Percentiles rank a stretch among this genome's conserved stretches.
Evolutionary conservation across 495 filamentous ascomycete genomes (phyloP).

Genomic region (Aspergillus affinis): DNA sequence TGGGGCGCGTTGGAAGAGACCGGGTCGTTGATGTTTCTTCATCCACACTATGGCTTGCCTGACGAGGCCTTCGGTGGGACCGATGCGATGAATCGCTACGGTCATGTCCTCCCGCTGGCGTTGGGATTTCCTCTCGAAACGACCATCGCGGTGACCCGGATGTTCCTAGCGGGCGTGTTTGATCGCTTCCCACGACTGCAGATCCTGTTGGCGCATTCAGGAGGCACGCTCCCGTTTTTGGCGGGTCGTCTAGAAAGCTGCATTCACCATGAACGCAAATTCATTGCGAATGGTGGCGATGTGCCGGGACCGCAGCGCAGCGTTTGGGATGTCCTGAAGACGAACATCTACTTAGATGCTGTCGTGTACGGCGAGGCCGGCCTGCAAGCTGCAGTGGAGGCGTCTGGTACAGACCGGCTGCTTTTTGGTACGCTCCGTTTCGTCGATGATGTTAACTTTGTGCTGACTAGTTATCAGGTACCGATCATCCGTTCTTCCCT

Average conservation of each 20-base stretch:
- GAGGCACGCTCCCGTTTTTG: constrained; percentile 85
- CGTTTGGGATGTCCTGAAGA: constrained; percentile 77
- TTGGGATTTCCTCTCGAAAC: constrained; percentile 93
- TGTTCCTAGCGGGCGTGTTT: constrained; percentile 83
- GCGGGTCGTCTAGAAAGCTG: constrained; percentile 89
- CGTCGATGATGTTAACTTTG: constrained; percentile 1
- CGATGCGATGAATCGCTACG: constrained; percentile 59
- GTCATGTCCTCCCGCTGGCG: constrained; percentile 83
- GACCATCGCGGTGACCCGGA: constrained; percentile 84
- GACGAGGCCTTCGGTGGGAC: constrained; percentile 69
- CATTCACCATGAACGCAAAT: constrained; percentile 75
- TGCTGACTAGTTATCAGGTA: constrained; percentile 49
- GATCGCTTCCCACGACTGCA: constrained; percentile 70
- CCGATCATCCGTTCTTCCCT: constrained; percentile 95
- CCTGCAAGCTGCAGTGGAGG: constrained; percentile 65
- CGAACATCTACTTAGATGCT: constrained; percentile 90
- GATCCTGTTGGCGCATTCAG: constrained; percentile 83
- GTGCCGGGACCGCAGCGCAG: constrained; percentile 51
- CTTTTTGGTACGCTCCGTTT: constrained; percentile 62
- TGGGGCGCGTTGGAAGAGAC: constrained; percentile 66
- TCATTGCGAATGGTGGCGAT: constrained; percentile 50
- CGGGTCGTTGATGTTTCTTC: constrained; percentile 71
- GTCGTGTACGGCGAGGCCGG: constrained; percentile 78
- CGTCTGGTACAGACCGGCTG: constrained; percentile 58
- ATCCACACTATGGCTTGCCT: constrained; percentile 92